A percentile compares a stretch with the other conserved stretches of the same genome.
Evolutionary conservation across 345 rosid species (phyloP).

Genomic region (Populus davidiana): DNA sequence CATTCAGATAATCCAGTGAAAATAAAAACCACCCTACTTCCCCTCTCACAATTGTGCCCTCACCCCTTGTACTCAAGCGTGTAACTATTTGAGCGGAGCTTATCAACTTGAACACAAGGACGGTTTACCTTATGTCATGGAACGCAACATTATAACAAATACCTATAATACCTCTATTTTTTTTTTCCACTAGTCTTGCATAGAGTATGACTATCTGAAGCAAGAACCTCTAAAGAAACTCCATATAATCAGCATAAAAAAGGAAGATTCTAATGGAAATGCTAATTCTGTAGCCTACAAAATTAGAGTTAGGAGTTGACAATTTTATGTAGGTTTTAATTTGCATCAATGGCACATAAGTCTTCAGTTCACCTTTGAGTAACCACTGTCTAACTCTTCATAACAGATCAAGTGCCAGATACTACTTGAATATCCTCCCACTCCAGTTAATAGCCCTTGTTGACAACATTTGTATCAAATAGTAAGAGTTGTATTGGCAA

Average conservation of each 20-base stretch:
- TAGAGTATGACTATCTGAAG: not conserved
- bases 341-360: not conserved
- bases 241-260: not conserved
- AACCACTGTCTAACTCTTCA: not conserved
- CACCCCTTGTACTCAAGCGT: not conserved
- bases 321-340: not conserved
- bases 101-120: not conserved
- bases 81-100: not conserved
- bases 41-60: not conserved
- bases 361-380: not conserved
- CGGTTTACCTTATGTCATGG: not conserved
- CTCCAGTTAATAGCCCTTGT: not conserved
- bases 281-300: not conserved
- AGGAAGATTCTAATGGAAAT: not conserved
- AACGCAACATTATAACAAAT: not conserved
- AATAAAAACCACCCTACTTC: not conserved
- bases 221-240: not conserved
- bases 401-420: not conserved
- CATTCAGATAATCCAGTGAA: no score
- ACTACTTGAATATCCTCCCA: not conserved
- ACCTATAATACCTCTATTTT: not conserved
- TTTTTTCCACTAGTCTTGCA: not conserved
- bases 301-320: not conserved
- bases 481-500: not conserved
- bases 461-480: not conserved